Evolutionary conservation across 2,329 filamentous ascomycete genomes (phyloP), one percentile per base, ranked within the genome.

Genomic region (Magnaporthales sp.): DNA sequence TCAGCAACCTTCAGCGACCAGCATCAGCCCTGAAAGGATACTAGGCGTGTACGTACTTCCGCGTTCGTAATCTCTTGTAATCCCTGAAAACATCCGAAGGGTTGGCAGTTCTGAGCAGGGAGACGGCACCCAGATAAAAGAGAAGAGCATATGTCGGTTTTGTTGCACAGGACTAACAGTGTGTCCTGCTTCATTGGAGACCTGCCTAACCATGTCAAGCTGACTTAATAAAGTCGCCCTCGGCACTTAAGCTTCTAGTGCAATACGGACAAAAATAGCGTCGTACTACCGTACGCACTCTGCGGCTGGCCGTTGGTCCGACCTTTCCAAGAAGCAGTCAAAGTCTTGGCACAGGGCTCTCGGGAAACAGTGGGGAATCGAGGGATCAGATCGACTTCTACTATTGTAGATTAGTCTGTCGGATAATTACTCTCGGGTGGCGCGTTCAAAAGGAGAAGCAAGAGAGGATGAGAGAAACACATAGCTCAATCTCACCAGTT

Each of bases 1-100:
- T 58, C 54, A 58, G 54, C 54, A 58, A 58, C 24, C n/a, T 22
- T 58, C 54, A 58, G 54, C 54, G 54, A 58, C 54, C 54, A 58
- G 54, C 54, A 58, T 26, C n/a, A 58, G 22, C n/a, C n/a, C 11
- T 26, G 24, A 26, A 58, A 58, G 54, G 11, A 22, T 22, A 13
- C n/a, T 22, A n/a, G 24, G 9, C 24, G 8, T 24, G 22, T 58
- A 46, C 38, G 38, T 46, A 13, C n/a, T n/a, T 46, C 19, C 38
- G n/a, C 15, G 38, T 46, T 46, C 15, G 5, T 6, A 46, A 46
- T 1, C 15, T n/a, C 1, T 46, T 46, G 38, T 19, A 46, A n/a
- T 46, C 38, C 38, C n/a, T 46, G 15, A 46, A 46, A 46, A 46
- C 38, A 46, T 46, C 38, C 38, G 38, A 46, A n/a, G 19, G 38